Conservation (phyloP, 2,329 filamentous ascomycete species). For the Parasarocladium wereldwijsianum region DNA sequence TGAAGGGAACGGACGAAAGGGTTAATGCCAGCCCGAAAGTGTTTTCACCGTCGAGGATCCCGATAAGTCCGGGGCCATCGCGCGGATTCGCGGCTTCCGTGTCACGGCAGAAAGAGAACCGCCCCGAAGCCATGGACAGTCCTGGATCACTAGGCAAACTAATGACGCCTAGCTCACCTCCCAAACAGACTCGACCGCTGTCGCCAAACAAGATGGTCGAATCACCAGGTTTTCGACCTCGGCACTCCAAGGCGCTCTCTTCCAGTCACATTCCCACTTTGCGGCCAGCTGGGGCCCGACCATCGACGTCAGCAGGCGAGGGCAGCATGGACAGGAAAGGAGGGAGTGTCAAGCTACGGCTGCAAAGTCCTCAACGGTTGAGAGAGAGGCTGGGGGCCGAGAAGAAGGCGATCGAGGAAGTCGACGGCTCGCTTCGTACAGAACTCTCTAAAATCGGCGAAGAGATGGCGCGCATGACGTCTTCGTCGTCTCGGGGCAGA, state of each 20-base stretch:
- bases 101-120: slow-evolving; percentile 37
- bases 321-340: slow-evolving; percentile 11
- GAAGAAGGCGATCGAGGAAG: slow-evolving; percentile 56
- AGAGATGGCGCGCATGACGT: slow-evolving; percentile 56
- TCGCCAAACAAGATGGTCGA: no score
- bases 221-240: no score
- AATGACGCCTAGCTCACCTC: no score
- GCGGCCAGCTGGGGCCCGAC: slow-evolving; percentile 20
- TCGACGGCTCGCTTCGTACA: slow-evolving; percentile 53
- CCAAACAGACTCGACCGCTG: no score
- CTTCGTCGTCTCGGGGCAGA: no score
- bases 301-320: slow-evolving; percentile 12
- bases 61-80: slow-evolving; percentile 29
- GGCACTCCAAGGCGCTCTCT: slow-evolving; percentile 35
- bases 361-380: slow-evolving; percentile 59
- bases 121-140: no score
- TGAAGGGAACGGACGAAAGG: slow-evolving; percentile 40
- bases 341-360: slow-evolving; percentile 50
- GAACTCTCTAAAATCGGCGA: slow-evolving; percentile 71
- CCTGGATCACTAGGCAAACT: no score
- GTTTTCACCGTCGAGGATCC: slow-evolving; percentile 33
- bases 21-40: slow-evolving; percentile 37
- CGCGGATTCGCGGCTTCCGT: slow-evolving; percentile 24
- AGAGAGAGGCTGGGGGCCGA: slow-evolving; percentile 77
- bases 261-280: slow-evolving; percentile 40